Conservation (phyloP, 148 eudicot genomes). For the Agrostemma githago region DNA sequence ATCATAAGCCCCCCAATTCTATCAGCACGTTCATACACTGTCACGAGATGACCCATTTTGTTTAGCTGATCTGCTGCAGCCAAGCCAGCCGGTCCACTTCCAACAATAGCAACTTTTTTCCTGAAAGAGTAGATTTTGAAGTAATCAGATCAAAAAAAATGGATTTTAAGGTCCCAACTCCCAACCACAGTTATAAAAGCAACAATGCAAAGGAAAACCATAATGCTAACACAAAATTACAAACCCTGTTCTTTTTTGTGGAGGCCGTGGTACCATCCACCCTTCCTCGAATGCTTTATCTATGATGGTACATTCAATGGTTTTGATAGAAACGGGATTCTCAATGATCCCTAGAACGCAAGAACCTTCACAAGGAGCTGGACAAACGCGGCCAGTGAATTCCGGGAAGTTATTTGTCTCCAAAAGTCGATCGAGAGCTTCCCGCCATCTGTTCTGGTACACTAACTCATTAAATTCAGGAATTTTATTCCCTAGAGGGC, state of each 20-base stretch:
- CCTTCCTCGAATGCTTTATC: slow-evolving; percentile 99
- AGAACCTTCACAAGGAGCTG: slow-evolving; percentile 99
- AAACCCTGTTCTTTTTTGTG: slow-evolving; percentile 81
- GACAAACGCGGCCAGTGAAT: slow-evolving; percentile 97
- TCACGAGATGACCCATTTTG: slow-evolving; percentile 81
- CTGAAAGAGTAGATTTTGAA: slow-evolving; percentile 33
- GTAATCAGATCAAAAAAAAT: slow-evolving; percentile 13
- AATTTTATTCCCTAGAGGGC: slow-evolving; percentile 96
- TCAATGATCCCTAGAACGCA: slow-evolving; percentile 98
- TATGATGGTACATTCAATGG: slow-evolving; percentile 89
- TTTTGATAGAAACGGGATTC: slow-evolving; percentile 93
- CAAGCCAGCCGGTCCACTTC: slow-evolving; percentile 97
- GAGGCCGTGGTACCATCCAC: slow-evolving; percentile 98
- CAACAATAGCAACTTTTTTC: slow-evolving; percentile 74
- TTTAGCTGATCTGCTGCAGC: slow-evolving; percentile 99
- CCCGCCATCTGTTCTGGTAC: slow-evolving; percentile 97
- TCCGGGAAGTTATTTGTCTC: slow-evolving; percentile 98
- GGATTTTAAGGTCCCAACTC: not conserved
- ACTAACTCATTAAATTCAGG: slow-evolving; percentile 98
- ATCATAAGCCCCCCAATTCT: slow-evolving; percentile 98
- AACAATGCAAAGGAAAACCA: not conserved
- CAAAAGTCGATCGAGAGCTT: slow-evolving; percentile 87
- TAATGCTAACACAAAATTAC: slow-evolving; percentile 28
- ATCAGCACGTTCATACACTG: slow-evolving; percentile 93
- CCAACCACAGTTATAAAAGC: not conserved